phyloP scores from a whole-genome alignment of 192 early-diverging fungal species.

The Backusella tarrabulga region DNA sequence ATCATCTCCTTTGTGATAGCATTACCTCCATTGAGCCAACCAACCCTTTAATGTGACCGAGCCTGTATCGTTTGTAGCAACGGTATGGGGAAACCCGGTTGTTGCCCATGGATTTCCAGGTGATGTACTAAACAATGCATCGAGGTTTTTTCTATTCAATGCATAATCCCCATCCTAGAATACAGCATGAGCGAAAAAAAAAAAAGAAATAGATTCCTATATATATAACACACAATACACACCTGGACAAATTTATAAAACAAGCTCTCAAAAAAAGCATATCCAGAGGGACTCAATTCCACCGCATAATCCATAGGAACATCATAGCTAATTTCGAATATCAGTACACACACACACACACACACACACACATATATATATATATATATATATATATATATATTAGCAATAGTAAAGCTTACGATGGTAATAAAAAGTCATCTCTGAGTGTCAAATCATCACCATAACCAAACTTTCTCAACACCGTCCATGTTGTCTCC shows the following conservation, averaged over 20 bases:
- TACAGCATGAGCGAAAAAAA: not conserved
- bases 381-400: no score
- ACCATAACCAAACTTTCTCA: conserved; percentile 94
- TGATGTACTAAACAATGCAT: conserved; percentile 83
- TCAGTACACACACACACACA: not conserved
- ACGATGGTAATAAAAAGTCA: conserved; percentile 85
- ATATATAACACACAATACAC: not conserved
- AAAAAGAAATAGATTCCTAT: not conserved
- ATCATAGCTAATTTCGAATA: conserved; percentile 58
- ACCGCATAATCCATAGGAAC: conserved; percentile 88
- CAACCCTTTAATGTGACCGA: conserved; percentile 93
- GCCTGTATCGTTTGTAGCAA: conserved; percentile 84
- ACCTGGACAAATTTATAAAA: conserved; percentile 91
- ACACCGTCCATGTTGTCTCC: conserved; percentile 98
- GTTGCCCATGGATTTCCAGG: conserved; percentile 92
- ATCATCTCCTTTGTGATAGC: not conserved
- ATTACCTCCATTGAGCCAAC: conserved; percentile 94
- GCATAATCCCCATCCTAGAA: conserved; percentile 90
- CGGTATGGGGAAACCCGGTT: conserved; percentile 85
- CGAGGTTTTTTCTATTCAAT: conserved; percentile 78
- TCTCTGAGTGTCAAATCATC: conserved; percentile 89
- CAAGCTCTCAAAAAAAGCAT: conserved; percentile 90
- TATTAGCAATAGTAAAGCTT: conserved; percentile 19
- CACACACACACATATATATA: not conserved
- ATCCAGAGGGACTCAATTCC: conserved; percentile 89